Evolutionary conservation across 306 rosid genomes (phyloP), one percentile per base, ranked within the genome.

Genomic region (Trifolium subterraneum): DNA sequence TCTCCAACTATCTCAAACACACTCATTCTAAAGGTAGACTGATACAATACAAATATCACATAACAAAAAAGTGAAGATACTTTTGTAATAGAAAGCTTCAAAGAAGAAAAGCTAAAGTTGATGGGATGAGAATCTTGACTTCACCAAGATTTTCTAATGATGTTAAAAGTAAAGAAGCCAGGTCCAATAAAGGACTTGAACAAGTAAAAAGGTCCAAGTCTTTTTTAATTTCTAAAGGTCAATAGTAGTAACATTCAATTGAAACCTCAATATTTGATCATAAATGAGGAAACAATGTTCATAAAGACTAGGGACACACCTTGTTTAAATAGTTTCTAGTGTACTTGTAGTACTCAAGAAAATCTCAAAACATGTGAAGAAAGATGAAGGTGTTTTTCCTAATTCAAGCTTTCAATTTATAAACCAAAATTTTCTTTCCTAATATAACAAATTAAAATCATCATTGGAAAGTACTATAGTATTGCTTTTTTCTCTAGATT

Each of bases 51-150:
- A 38, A 38, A 38, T 1, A 38, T 9, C 10, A 50, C 23, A 6
- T 50, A 1, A 45, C 14, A 45, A 5, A 48, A 48, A 48, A 48
- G 20, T 54, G 29, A 12, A 44, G 18, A 45, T 7, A 45, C 5
- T 12, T 45, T 70, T 51, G 14, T 13, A 56, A 36, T 73, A 25
- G 50, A 64, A 73, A 66, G 75, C 25, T 74, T 60, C 42, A 74
- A 80, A 74, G 68, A 62, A 69, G 18, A 52, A 80, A 80, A 74
- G 71, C 61, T 62, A 80, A 75, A 75, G 84, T 54, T 81, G 78
- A 76, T 55, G 54, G 78, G 81, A 81, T 81, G 33, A 71, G 81
- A 66, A 81, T 81, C 81, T 76, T 70, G 78, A 80, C 84, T 70
- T 75, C 58, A 54, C 80, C 4, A 75, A 76, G 59, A 81, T 76